phyloP scores from a whole-genome alignment of 305 asterid species.

The Fraxinus xanthoxyloides region DNA sequence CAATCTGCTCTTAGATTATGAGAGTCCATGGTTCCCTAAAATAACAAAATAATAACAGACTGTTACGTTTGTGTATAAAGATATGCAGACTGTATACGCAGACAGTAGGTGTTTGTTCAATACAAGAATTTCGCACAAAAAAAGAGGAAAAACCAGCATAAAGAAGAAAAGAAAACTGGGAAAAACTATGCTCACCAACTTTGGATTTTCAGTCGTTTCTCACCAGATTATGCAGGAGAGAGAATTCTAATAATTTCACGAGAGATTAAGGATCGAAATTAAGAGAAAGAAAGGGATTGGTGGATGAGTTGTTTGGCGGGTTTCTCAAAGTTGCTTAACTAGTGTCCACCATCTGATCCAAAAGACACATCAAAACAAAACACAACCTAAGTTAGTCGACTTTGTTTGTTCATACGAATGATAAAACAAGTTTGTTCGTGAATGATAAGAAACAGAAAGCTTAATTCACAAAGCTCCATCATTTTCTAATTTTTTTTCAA shows the following conservation, averaged over 20 bases:
- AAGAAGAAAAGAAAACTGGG: neutral
- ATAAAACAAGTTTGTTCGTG: too few relatives aligned
- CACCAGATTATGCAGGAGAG: neutral
- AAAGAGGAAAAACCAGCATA: neutral
- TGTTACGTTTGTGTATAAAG: neutral
- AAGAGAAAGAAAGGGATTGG: neutral
- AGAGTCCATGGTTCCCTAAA: slow-evolving; percentile 43
- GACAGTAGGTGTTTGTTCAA: neutral
- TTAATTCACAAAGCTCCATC: slow-evolving; percentile 4
- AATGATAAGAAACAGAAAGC: slow-evolving; percentile 21
- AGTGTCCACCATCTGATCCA: slow-evolving; percentile 27
- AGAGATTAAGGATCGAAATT: neutral
- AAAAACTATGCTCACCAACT: slow-evolving; percentile 30
- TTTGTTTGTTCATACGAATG: too few relatives aligned
- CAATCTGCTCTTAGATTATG: slow-evolving; percentile 19
- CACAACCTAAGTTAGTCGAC: slow-evolving; percentile 26
- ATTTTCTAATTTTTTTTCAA: neutral
- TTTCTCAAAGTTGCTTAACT: slow-evolving; percentile 26
- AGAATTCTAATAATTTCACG: neutral
- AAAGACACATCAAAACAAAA: slow-evolving; percentile 19
- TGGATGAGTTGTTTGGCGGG: slow-evolving; percentile 12
- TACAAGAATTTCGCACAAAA: too few relatives aligned
- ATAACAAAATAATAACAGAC: neutral
- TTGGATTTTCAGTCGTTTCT: slow-evolving; percentile 31
- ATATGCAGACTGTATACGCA: neutral